Percentiles rank a stretch among this genome's conserved stretches.
Conservation (phyloP, 169 alveolate genomes). For the Ichthyophthirius multifiliis region DNA sequence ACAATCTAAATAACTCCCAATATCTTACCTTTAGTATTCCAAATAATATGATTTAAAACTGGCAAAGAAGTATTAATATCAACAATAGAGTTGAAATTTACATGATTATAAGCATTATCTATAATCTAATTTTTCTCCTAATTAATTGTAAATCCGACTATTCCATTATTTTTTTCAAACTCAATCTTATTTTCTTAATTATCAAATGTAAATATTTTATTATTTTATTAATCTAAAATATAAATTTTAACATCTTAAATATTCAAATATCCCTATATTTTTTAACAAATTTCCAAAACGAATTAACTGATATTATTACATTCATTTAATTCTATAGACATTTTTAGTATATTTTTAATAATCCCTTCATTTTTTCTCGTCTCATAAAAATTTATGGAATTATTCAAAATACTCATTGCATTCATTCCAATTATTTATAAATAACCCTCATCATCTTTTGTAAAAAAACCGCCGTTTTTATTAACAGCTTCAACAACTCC, state of each 20-base stretch:
- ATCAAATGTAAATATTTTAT: too few species aligned
- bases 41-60: slow-evolving; percentile 31
- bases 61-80: slow-evolving; percentile 63
- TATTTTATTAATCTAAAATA: too few species aligned
- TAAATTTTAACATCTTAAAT: too few species aligned
- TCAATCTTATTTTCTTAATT: too few species aligned
- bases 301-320: too few species aligned
- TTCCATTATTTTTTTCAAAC: too few species aligned
- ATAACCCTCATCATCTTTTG: slow-evolving; percentile 75
- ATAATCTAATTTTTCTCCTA: slow-evolving; percentile 18
- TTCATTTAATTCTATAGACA: neutral
- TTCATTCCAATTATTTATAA: slow-evolving; percentile 42
- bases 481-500: slow-evolving; percentile 72
- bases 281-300: too few species aligned
- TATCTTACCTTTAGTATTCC: neutral
- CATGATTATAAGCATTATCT: slow-evolving; percentile 43
- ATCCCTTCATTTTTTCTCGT: slow-evolving; percentile 6
- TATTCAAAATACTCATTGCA: slow-evolving; percentile 42
- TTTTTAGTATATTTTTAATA: slow-evolving; percentile 4
- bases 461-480: slow-evolving; percentile 52
- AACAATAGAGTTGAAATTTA: slow-evolving; percentile 38
- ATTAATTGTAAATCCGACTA: too few species aligned
- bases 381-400: slow-evolving; percentile 19
- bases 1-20: slow-evolving; percentile 20
- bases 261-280: too few species aligned